These are phyloP conservation scores for Cardamine occulta DNA, from an alignment of 345 rosid genomes.

Conservation along the genomic window DNA sequence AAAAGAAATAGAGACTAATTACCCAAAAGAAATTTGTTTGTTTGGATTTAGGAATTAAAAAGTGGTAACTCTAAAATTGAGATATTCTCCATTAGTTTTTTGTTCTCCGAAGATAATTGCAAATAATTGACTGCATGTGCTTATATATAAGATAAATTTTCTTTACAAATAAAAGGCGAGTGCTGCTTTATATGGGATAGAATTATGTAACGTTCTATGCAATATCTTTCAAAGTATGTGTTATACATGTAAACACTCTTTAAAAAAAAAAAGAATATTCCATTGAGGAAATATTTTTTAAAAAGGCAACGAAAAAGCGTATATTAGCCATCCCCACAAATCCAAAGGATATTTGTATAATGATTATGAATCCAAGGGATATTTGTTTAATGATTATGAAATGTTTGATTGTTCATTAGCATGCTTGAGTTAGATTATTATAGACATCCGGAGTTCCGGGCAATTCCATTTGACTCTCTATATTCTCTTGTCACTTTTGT, in stretches of 20 bases:
- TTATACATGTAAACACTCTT: not conserved
- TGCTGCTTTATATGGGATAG: not conserved
- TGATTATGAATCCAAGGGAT: conserved; percentile 42
- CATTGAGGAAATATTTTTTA: not conserved
- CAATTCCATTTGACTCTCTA: conserved; percentile 37
- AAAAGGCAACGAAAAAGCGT: not conserved
- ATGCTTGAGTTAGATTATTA: conserved; percentile 29
- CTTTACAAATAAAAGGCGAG: not conserved
- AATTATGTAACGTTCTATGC: not conserved
- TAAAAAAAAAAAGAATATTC: not conserved
- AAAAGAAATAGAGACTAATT: not conserved
- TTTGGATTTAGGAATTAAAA: not conserved
- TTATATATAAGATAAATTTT: not conserved
- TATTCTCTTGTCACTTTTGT: conserved; percentile 25
- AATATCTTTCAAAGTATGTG: not conserved
- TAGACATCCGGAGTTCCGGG: conserved; percentile 2
- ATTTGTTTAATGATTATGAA: conserved; percentile 32
- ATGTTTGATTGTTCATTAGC: conserved; percentile 32
- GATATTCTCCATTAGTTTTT: not conserved
- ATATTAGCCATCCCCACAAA: conserved; percentile 37
- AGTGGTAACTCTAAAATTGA: not conserved
- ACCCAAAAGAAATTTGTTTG: not conserved
- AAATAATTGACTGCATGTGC: not conserved
- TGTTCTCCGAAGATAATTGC: not conserved
- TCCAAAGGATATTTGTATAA: conserved; percentile 38